These are phyloP conservation scores for Trichoderma koningiopsis DNA, from an alignment of 2,329 filamentous ascomycete species.

Conservation along the genomic window DNA sequence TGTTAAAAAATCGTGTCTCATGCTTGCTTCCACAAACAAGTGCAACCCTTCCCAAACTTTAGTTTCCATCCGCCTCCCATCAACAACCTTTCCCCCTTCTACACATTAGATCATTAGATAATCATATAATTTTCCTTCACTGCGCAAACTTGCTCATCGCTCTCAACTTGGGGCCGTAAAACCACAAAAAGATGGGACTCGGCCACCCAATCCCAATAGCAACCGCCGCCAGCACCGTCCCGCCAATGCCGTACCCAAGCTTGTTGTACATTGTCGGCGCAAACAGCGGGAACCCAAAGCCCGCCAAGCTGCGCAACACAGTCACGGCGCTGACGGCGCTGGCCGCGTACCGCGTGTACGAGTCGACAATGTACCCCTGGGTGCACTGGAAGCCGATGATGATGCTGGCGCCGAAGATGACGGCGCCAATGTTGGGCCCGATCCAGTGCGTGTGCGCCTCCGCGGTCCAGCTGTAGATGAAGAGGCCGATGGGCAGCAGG, in stretches of 20 bases:
- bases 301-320: conserved; percentile 50
- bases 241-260: conserved; percentile 48
- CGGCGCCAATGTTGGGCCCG: conserved; percentile 47
- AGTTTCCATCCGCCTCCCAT: neutral
- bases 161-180: conserved; percentile 46
- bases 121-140: neutral
- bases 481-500: conserved; percentile 46
- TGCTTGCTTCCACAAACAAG: neutral
- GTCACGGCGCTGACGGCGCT: conserved; percentile 49
- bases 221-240: conserved; percentile 46
- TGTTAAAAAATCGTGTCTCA: neutral
- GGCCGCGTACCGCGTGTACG: conserved; percentile 50
- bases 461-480: conserved; percentile 51
- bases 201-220: conserved; percentile 47
- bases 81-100: neutral
- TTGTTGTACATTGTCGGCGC: conserved; percentile 48
- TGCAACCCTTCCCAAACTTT: neutral
- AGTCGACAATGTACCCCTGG: conserved; percentile 51
- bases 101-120: neutral
- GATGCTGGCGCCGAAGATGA: conserved; percentile 42
- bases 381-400: conserved; percentile 49
- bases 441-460: conserved; percentile 49
- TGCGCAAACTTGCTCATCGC: conserved; percentile 34
- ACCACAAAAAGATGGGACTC: conserved; percentile 48
- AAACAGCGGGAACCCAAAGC: conserved; percentile 56